phyloP scores from a whole-genome alignment of 2,329 filamentous ascomycete genomes.

The Orbilia oligospora region DNA sequence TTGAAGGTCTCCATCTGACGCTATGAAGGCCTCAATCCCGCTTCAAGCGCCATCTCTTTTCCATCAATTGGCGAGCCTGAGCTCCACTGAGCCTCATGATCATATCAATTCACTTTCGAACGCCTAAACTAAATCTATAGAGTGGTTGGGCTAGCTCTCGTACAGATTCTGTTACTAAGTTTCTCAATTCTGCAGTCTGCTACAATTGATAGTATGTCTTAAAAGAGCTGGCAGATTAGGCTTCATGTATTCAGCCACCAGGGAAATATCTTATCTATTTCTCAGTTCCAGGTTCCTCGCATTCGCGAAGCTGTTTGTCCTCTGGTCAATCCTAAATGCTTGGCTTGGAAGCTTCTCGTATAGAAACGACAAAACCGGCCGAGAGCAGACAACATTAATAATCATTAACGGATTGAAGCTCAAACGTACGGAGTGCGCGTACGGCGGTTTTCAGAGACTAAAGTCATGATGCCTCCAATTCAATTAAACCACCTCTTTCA shows the following conservation, averaged over 20 bases:
- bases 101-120: too few species aligned
- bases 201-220: too few species aligned
- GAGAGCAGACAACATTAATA: constrained; percentile 24
- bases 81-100: too few species aligned
- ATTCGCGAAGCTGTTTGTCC: constrained; percentile 1
- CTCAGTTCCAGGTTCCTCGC: too few species aligned
- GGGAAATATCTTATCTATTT: not conserved
- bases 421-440: too few species aligned
- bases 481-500: not conserved
- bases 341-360: constrained; percentile 23
- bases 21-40: not conserved
- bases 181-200: too few species aligned
- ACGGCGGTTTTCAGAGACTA: not conserved
- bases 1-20: not conserved
- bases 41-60: too few species aligned
- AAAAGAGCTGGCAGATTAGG: too few species aligned
- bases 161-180: too few species aligned
- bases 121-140: too few species aligned
- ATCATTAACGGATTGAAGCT: not conserved
- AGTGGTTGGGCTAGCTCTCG: too few species aligned
- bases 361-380: not conserved
- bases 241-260: not conserved
- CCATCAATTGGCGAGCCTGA: too few species aligned
- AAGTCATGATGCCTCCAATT: not conserved
- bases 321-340: not conserved